Evolutionary conservation across 2,329 filamentous ascomycete genomes (phyloP), one percentile per base, ranked within the genome.

Genomic region (Cyphellophora europaea): DNA sequence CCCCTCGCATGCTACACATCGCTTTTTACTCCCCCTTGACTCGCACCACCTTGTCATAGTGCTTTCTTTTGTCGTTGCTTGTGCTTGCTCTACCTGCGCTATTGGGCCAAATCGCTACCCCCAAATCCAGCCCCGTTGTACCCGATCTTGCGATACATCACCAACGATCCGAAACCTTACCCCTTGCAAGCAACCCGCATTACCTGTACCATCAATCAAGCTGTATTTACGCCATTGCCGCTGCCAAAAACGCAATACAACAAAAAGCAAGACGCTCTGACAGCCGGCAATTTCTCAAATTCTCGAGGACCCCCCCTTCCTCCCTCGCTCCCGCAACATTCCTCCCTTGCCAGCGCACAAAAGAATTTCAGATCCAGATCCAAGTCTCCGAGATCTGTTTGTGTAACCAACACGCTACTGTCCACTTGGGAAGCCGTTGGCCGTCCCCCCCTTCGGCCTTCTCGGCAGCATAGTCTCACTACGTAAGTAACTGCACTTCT

Each of bases 221-320:
- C 21, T 8, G n/a, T n/a, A 25, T n/a, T n/a, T 25, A 25, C 21
- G 21, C 21, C 21, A 25, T n/a, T 25, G 21, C 21, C 21, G 21
- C 21, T 25, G 21, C 21, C 21, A 25, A 25, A 25, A 8, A n/a
- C 8, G 21, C 21, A 25, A 25, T 8, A 25, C 8, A 25, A 25
- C 8, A 25, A 25, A 25, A 25, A n/a, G n/a, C n/a, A n/a, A 25
- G 21, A 25, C 21, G 21, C 21, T 25, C 21, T 25, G 21, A 25
- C 21, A n/a, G 21, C 8, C n/a, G n/a, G 8, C n/a, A 8, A 25
- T 8, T 25, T 25, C 21, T 25, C 21, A 25, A 25, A 25, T 25
- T 25, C 21, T 25, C 21, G 21, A 25, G 8, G 8, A 8, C n/a
- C 21, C 21, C 21, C n/a, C n/a, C 21, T n/a, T 8, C n/a, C 21